Evolutionary conservation across 352 stramenopile genomes (phyloP).

Genomic region (Phytophthora meadii): DNA sequence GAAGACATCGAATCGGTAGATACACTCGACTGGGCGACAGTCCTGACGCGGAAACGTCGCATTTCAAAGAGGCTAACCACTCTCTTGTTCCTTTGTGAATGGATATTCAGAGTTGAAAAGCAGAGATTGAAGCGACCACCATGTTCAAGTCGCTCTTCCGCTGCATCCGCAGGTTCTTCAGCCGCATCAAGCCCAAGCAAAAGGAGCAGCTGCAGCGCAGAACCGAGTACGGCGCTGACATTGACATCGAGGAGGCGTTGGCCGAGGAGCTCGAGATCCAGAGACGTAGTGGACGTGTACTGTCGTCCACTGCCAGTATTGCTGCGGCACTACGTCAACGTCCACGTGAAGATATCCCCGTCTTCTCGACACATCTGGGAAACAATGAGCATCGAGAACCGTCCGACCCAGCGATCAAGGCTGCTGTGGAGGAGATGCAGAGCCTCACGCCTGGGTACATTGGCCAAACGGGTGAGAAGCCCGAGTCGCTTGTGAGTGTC

Average conservation of each 20-base stretch:
- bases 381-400: conserved; percentile 29
- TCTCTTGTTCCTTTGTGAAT: conserved; percentile 8
- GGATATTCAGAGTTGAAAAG: conserved; percentile 20
- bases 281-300: conserved; percentile 35
- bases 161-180: conserved; percentile 43
- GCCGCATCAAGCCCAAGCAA: conserved; percentile 37
- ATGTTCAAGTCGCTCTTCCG: conserved; percentile 51
- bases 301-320: conserved; percentile 50
- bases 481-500: conserved; percentile 29
- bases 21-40: conserved; percentile 19
- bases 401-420: conserved; percentile 29
- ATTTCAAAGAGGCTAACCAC: conserved; percentile 11
- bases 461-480: conserved; percentile 33
- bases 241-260: conserved; percentile 51
- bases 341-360: conserved; percentile 33
- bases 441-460: conserved; percentile 39
- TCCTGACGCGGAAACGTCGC: conserved; percentile 10
- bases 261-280: conserved; percentile 44
- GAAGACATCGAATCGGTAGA: conserved; percentile 38
- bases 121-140: neutral
- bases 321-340: conserved; percentile 43
- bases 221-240: conserved; percentile 36
- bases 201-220: conserved; percentile 21
- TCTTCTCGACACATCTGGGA: conserved; percentile 38
- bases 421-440: conserved; percentile 40